These are phyloP conservation scores for Penicillium argentinense DNA, from an alignment of 495 filamentous ascomycete species.

Conservation along the genomic window DNA sequence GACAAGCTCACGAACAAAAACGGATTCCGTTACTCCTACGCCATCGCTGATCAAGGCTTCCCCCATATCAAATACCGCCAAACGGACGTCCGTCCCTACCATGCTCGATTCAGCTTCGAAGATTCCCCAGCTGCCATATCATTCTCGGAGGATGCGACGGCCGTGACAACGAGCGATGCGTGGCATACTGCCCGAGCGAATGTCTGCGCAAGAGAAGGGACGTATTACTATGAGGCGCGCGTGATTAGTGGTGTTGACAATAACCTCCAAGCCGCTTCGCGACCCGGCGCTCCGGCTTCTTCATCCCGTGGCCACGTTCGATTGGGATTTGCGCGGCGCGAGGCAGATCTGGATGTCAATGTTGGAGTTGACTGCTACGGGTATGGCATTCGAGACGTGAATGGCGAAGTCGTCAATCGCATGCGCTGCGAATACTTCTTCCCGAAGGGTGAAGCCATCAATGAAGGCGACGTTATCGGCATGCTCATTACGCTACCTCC, in stretches of 20 bases:
- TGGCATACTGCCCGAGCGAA: constrained; percentile 69
- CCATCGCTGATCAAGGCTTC: constrained; percentile 84
- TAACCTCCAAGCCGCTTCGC: constrained; percentile 19
- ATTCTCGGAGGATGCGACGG: constrained; percentile 42
- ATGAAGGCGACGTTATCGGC: constrained; percentile 91
- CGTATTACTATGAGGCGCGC: constrained; percentile 92
- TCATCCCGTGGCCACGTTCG: constrained; percentile 73
- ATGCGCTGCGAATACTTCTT: constrained; percentile 89
- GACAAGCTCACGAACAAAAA: constrained; percentile 85
- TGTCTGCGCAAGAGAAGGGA: constrained; percentile 85
- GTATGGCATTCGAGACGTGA: constrained; percentile 87
- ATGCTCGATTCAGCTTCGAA: constrained; percentile 83
- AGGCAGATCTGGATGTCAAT: constrained; percentile 87
- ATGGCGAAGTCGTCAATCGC: constrained; percentile 89
- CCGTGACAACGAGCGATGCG: constrained; percentile 44
- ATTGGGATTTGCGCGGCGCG: constrained; percentile 85
- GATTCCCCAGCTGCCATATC: constrained; percentile 74
- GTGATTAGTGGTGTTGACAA: constrained; percentile 67
- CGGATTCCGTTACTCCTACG: constrained; percentile 85
- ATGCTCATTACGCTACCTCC: constrained; percentile 89
- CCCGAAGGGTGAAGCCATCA: constrained; percentile 64
- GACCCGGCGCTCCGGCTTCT: constrained; percentile 32
- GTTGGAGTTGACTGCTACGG: constrained; percentile 96
- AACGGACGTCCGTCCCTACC: constrained; percentile 79
- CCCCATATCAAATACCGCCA: constrained; percentile 85